Conservation (phyloP, 257 asterid species). For the Solanum ossicruentum region DNA sequence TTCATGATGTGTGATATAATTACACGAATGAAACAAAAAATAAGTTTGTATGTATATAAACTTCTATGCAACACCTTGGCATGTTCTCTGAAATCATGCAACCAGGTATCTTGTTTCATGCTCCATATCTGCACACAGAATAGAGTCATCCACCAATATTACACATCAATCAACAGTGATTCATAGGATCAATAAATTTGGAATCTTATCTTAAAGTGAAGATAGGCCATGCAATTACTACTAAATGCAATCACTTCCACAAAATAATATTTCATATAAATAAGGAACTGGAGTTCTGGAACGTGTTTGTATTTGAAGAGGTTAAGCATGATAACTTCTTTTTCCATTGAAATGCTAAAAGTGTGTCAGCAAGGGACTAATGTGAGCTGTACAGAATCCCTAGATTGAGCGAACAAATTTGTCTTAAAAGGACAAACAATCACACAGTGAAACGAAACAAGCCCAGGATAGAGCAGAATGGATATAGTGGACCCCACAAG, state of each 20-base stretch:
- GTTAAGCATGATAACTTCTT: background rate
- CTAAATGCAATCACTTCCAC: background rate
- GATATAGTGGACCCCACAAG: background rate
- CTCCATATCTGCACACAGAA: conserved; percentile 81
- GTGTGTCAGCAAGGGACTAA: background rate
- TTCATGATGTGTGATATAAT: background rate
- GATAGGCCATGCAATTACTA: background rate
- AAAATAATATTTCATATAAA: background rate
- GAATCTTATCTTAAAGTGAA: background rate
- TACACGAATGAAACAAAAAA: background rate
- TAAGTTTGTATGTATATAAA: background rate
- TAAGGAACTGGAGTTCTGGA: background rate
- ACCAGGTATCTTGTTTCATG: conserved; percentile 63
- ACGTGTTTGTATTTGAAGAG: background rate
- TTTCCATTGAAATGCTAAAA: background rate
- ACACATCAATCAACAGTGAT: background rate
- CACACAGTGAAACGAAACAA: background rate
- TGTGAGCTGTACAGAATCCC: background rate
- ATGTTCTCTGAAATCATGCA: conserved; percentile 76
- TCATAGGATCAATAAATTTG: background rate
- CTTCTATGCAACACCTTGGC: conserved; percentile 37
- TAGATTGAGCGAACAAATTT: background rate
- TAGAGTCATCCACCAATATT: conserved; percentile 2
- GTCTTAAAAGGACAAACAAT: background rate
- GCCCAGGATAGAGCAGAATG: background rate